Base-by-base conservation (phyloP, 2,329 filamentous ascomycete genomes). In the Cadophora sp. region DNA sequence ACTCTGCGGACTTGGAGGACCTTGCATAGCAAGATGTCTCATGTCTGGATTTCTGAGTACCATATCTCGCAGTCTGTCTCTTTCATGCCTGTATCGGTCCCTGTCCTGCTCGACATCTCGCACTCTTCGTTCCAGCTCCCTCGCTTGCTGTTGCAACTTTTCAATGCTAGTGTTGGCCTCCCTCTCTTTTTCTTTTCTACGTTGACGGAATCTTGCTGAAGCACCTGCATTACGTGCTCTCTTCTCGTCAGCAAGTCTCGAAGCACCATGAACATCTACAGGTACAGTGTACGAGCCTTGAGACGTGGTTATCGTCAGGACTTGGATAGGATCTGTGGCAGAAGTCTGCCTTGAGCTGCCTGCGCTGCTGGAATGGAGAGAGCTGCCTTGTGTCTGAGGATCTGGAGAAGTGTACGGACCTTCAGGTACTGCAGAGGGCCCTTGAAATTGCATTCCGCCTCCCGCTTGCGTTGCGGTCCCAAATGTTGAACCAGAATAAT, bases 201-300 rank as follows among this genome's bases (percentile, higher is more conserved):
- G 86, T 75, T 89, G 88, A 64, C 93, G 87, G 71, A 96, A 96
- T 67, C 93, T 86, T 58, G 92, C 92, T 65, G 93, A 96, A 6
- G 93, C 93, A 58, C 91, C 91, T 48, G 93, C 93, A 75, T 97
- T 97, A 61, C 93, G 87, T 77, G 91, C 90, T 65, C 93, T 85
- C 80, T 96, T 97, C 78, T 96, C 92, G 74, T 96, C 92, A 47
- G 92, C 91, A 73, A 92, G 88, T 72, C 89, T 90, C 14, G 93
- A 96, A 14, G 91, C 93, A 73, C 93, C 91, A 72, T 93, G 91
- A 51, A 92, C 88, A 76, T 97, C 93, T 11, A 95, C 88, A 16
- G 90, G 89, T 59, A 94, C 87, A 70, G 84, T 82, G 64, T 86
- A 83, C 45, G 81, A 80, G 61, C 86, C 82, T 85, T 84, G 74